These are phyloP conservation scores for Geotrichum klebahnii DNA, from an alignment of 1,139 yeast genomes.

Conservation along the genomic window DNA sequence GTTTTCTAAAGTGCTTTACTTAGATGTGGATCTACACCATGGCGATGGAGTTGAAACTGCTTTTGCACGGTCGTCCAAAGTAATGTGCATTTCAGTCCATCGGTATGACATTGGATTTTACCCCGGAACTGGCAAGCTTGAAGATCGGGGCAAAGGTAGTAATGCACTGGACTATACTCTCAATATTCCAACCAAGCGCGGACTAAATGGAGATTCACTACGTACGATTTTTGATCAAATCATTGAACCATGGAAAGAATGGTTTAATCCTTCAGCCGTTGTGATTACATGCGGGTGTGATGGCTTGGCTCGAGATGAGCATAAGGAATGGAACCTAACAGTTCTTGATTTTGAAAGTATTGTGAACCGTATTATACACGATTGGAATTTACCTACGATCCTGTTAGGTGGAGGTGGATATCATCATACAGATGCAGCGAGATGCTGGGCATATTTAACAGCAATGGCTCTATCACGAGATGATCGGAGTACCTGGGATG, in stretches of 20 bases:
- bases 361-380: constrained; percentile 39
- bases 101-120: constrained; percentile 62
- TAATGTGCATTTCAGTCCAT: constrained; percentile 62
- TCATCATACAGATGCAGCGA: constrained; percentile 57
- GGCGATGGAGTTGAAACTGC: constrained; percentile 78
- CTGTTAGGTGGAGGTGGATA: constrained; percentile 80
- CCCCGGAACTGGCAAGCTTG: constrained; percentile 61
- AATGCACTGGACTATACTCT: constrained; percentile 34
- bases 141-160: constrained; percentile 40
- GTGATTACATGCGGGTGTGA: constrained; percentile 72
- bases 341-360: constrained; percentile 47
- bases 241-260: constrained; percentile 44
- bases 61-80: constrained; percentile 53
- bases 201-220: constrained; percentile 50
- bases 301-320: constrained; percentile 58
- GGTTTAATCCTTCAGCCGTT: constrained; percentile 49
- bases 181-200: constrained; percentile 58
- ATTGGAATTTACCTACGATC: constrained; percentile 40
- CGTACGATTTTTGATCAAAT: constrained; percentile 42
- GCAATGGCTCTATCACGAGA: constrained; percentile 36
- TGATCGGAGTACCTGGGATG: constrained; percentile 34
- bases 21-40: constrained; percentile 73
- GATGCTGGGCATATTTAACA: constrained; percentile 62
- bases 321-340: constrained; percentile 66
- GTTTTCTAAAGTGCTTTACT: constrained; percentile 52